Conservation (phyloP, 768 basidiomycete species). For the Boletus pseudopeckii region DNA sequence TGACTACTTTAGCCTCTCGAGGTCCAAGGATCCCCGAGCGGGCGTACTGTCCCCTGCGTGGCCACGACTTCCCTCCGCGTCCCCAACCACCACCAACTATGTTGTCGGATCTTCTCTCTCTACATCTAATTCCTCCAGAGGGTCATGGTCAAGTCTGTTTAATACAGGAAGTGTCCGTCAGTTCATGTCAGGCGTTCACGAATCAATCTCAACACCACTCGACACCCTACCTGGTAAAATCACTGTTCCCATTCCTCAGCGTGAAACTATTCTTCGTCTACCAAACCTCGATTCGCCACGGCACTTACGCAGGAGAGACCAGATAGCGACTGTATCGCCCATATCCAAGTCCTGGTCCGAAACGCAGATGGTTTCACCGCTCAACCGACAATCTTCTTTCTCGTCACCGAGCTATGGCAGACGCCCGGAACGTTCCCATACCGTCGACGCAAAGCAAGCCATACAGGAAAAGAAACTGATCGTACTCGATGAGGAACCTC, state of each 20-base stretch:
- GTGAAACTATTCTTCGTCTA: conserved; percentile 18
- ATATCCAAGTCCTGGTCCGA: conserved; percentile 62
- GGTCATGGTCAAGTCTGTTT: conserved; percentile 80
- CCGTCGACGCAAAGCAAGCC: conserved; percentile 29
- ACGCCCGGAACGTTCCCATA: conserved; percentile 42
- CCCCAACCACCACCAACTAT: conserved; percentile 39
- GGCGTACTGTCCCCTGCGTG: conserved; percentile 48
- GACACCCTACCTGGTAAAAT: conserved; percentile 23
- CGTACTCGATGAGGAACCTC: conserved; percentile 28
- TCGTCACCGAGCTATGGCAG: conserved; percentile 41
- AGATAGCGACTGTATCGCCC: conserved; percentile 25
- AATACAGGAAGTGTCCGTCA: conserved; percentile 64
- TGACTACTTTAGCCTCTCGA: conserved; percentile 58
- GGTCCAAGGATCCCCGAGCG: conserved; percentile 36
- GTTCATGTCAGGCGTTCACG: conserved; percentile 61
- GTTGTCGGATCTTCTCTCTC: conserved; percentile 40
- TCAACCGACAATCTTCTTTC: conserved; percentile 36
- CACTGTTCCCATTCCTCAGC: conserved; percentile 24
- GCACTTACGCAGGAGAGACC: conserved; percentile 28
- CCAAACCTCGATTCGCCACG: conserved; percentile 30
- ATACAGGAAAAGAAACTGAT: conserved; percentile 39
- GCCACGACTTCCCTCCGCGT: conserved; percentile 46
- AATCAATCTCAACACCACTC: conserved; percentile 42
- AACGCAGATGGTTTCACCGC: conserved; percentile 29
- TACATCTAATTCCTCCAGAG: conserved; percentile 62